A percentile compares a stretch with the other conserved stretches of the same genome.
Evolutionary conservation across 2,329 filamentous ascomycete species (phyloP).

Genomic region (Mycosphaerella arachidis): DNA sequence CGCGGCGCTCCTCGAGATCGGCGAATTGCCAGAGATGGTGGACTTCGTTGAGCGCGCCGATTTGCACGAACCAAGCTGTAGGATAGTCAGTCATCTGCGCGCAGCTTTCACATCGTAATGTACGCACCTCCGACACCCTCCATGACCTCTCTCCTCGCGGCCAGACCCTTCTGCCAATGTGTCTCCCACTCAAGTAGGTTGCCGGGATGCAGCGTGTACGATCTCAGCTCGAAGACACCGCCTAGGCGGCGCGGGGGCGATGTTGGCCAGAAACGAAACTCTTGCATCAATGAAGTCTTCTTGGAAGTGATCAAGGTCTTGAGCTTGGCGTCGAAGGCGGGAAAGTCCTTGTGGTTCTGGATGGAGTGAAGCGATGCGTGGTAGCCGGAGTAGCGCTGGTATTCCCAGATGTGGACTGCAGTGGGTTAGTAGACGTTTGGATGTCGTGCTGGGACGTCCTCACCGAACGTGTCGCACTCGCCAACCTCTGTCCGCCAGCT

Average conservation of each 20-base stretch:
- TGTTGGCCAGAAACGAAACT: constrained; percentile 99
- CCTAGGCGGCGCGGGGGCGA: constrained; percentile 84
- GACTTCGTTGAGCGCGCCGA: constrained; percentile 94
- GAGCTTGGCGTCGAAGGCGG: constrained; percentile 77
- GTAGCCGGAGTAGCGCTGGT: constrained; percentile 94
- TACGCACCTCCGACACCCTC: constrained; percentile 56
- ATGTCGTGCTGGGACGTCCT: constrained; percentile 23
- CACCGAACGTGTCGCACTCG: constrained; percentile 94
- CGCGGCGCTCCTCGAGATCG: constrained; percentile 87
- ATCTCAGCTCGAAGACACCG: constrained; percentile 90
- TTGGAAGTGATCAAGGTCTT: constrained; percentile 81
- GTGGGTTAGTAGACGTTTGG: constrained; percentile 2
- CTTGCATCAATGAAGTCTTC: constrained; percentile 91
- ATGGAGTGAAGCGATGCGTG: constrained; percentile 87
- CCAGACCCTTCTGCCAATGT: constrained; percentile 89
- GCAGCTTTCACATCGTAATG: background rate
- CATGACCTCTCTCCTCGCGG: constrained; percentile 92
- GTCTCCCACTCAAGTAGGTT: constrained; percentile 98
- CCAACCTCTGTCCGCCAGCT: constrained; percentile 98
- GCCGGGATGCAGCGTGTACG: constrained; percentile 92
- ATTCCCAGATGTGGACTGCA: constrained; percentile 99
- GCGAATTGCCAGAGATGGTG: constrained; percentile 99
- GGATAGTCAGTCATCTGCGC: constrained; percentile 9
- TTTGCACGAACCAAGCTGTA: constrained; percentile 97
- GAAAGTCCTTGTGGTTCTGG: constrained; percentile 74